These are phyloP conservation scores for Jacaranda copaia DNA, from an alignment of 257 asterid species.

Conservation along the genomic window DNA sequence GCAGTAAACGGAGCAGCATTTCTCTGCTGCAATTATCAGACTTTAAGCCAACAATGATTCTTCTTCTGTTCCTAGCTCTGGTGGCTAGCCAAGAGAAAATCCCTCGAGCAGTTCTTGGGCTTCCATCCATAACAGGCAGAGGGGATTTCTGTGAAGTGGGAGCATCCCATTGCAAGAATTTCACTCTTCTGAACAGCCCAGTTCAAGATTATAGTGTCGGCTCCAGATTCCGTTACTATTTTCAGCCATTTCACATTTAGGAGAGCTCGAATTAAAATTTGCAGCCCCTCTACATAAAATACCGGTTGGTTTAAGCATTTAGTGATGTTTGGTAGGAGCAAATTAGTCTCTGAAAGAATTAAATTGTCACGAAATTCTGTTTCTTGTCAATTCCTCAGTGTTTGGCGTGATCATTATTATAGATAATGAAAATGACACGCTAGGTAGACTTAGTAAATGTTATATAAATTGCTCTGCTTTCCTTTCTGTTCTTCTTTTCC, in stretches of 20 bases:
- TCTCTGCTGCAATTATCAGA: constrained; percentile 75
- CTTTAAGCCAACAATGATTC: constrained; percentile 69
- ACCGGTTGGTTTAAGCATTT: constrained; percentile 42
- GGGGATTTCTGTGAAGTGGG: constrained; percentile 5
- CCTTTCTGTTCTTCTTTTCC: neutral
- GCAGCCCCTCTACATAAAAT: constrained; percentile 38
- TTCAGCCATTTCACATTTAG: neutral
- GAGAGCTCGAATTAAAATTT: neutral
- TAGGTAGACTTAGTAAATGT: constrained; percentile 22
- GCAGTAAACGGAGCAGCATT: constrained; percentile 68
- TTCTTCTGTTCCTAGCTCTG: constrained; percentile 47
- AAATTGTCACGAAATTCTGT: neutral
- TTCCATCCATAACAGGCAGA: constrained; percentile 45
- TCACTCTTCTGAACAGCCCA: neutral
- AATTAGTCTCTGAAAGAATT: neutral
- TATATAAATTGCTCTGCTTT: neutral
- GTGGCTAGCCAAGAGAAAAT: constrained; percentile 49
- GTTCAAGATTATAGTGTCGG: neutral
- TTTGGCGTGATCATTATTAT: constrained; percentile 36
- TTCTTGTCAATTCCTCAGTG: neutral
- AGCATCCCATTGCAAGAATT: constrained; percentile 41
- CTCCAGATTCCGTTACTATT: constrained; percentile 17
- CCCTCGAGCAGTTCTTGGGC: constrained; percentile 41
- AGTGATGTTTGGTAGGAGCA: constrained; percentile 36
- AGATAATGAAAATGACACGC: neutral